Evolutionary conservation across 2,329 filamentous ascomycete species (phyloP), one percentile per base, ranked within the genome.

Genomic region (Sporothrix schenckii): DNA sequence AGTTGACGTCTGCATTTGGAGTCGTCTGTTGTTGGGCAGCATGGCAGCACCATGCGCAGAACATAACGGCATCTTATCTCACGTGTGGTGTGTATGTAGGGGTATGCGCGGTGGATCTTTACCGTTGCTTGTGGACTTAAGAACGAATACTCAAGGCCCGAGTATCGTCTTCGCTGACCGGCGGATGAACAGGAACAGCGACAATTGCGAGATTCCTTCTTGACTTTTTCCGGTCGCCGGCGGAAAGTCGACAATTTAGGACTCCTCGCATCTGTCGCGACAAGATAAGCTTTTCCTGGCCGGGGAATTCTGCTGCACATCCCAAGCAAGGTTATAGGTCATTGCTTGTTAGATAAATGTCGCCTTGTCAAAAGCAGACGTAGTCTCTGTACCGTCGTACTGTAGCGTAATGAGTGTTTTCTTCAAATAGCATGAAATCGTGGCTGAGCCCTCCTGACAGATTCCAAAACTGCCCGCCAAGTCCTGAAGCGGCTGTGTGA

Each of bases 381-480:
- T 24, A n/a, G 56, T 39, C 24, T 24, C 24, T 24, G 34, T 65
- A 65, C 10, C 4, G 41, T 44, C 16, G 60, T 65, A 14, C 60
- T 65, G 65, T 58, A 68, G 66, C 66, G 52, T n/a, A n/a, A 13
- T 34, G n/a, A 27, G 27, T 60, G 66, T n/a, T 61, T 61, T 60
- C 70, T 56, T 30, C 70, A 72, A 72, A 72, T 73, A 72, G 72
- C 47, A 72, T 70, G 13, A 53, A 69, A 71, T 70, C 44, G 71
- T 73, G 72, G 71, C 72, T 58, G 71, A 72, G 72, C 68, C 4
- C 44, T 30, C 24, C 24, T 19, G n/a, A 19, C 34, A 34, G 34
- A 34, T 34, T 6, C 34, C 5, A 58, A 39, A 14, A 44, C 6
- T n/a, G 41, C 24, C 49, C 49, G 63, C 63, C 47, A 66, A 66